A percentile compares a stretch with the other conserved stretches of the same genome.
These are phyloP conservation scores for Ambrosia trifida DNA, from an alignment of 129 eudicot species.

Conservation along the genomic window DNA sequence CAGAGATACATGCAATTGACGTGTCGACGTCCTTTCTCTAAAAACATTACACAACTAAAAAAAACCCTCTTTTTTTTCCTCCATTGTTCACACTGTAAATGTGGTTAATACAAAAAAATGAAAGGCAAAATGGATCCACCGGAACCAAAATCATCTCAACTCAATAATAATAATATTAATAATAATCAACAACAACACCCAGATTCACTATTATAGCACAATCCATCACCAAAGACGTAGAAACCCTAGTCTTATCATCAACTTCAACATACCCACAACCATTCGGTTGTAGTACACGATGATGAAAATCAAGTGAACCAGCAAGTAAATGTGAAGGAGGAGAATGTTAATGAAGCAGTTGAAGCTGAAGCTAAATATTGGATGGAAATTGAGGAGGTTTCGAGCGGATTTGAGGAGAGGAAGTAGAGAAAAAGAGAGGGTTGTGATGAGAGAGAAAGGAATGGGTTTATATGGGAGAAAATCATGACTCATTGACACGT, in stretches of 20 bases:
- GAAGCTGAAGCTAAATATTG: constrained; percentile 8
- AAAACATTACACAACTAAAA: constrained; percentile 14
- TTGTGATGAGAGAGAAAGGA: too few relatives aligned
- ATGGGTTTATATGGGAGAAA: too few relatives aligned
- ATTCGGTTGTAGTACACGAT: constrained; percentile 13
- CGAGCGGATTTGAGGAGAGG: constrained; percentile 12
- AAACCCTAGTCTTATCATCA: constrained; percentile 30
- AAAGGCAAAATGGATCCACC: constrained; percentile 37
- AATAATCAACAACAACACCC: neutral
- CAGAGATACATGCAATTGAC: too few relatives aligned
- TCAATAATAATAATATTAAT: neutral
- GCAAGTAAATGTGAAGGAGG: constrained; percentile 30
- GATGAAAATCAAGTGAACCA: constrained; percentile 19
- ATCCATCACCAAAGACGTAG: constrained; percentile 23
- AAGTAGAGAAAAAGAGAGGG: too few relatives aligned
- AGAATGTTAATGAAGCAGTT: constrained; percentile 26
- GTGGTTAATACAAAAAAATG: constrained; percentile 21
- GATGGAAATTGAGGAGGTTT: constrained; percentile 6
- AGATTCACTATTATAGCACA: constrained; percentile 27
- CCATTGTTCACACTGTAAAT: constrained; percentile 7
- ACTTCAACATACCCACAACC: neutral
- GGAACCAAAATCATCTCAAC: constrained; percentile 26
- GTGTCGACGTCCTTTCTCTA: neutral
- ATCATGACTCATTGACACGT: too few relatives aligned
- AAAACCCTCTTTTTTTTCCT: neutral